phyloP scores from a whole-genome alignment of 2,329 filamentous ascomycete species.

The Neofusicoccum parvum region DNA sequence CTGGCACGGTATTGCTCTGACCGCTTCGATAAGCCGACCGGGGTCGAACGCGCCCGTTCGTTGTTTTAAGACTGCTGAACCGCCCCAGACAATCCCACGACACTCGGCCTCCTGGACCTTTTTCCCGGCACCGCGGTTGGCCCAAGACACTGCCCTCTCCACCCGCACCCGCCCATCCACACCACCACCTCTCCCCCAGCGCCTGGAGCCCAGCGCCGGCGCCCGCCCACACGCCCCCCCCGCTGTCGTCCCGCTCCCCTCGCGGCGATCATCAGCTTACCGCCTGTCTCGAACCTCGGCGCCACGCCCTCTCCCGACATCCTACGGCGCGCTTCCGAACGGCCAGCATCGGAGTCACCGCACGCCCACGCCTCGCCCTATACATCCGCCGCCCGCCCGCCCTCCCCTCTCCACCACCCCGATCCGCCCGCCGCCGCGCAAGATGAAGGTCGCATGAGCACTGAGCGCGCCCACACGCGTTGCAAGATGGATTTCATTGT shows the following conservation, averaged over 20 bases:
- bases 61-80: constrained; percentile 10
- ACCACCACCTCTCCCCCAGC: not conserved
- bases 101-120: not conserved
- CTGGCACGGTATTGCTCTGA: constrained; percentile 14
- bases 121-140: not conserved
- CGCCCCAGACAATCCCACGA: not conserved
- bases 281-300: constrained; percentile 14
- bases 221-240: not conserved
- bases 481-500: constrained; percentile 44
- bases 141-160: constrained; percentile 10
- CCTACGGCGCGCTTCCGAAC: constrained; percentile 14
- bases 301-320: constrained; percentile 4
- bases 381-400: not conserved
- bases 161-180: constrained; percentile 1
- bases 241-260: not conserved
- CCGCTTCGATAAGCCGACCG: constrained; percentile 18
- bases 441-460: constrained; percentile 20
- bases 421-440: constrained; percentile 7
- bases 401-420: not conserved
- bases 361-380: not conserved
- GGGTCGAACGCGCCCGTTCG: not conserved
- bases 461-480: constrained; percentile 8
- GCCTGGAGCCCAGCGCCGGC: not conserved
- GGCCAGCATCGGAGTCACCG: constrained; percentile 10
- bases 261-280: constrained; percentile 16